These are phyloP conservation scores for Dysphania ambrosioides DNA, from an alignment of 148 eudicot species.

Conservation along the genomic window DNA sequence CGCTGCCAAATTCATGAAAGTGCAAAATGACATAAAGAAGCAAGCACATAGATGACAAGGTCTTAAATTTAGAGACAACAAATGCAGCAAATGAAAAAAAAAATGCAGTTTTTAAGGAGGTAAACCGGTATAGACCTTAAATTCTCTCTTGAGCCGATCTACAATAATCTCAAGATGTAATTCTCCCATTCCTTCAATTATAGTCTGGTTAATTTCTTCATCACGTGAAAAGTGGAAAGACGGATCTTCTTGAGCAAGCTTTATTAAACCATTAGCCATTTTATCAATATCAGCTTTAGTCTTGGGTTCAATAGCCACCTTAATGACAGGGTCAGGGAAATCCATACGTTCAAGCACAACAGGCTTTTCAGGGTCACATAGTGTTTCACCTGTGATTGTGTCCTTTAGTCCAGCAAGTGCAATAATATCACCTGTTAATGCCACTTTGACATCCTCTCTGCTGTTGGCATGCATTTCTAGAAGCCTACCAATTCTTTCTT, in stretches of 20 bases:
- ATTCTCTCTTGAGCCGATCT: slow-evolving; percentile 94
- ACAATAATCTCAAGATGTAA: slow-evolving; percentile 97
- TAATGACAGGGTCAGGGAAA: slow-evolving; percentile 98
- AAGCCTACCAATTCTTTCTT: slow-evolving; percentile 93
- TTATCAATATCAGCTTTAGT: slow-evolving; percentile 95
- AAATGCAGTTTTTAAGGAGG: slow-evolving; percentile 13
- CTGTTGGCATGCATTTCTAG: slow-evolving; percentile 99
- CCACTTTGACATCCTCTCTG: slow-evolving; percentile 85
- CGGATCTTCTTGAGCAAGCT: slow-evolving; percentile 99
- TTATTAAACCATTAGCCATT: slow-evolving; percentile 76
- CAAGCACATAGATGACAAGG: neutral
- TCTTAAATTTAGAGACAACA: neutral
- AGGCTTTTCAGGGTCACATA: slow-evolving; percentile 73
- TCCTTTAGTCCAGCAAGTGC: slow-evolving; percentile 97
- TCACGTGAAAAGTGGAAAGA: slow-evolving; percentile 98
- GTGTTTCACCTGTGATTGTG: slow-evolving; percentile 94
- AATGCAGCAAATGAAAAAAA: neutral
- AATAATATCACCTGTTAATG: slow-evolving; percentile 85
- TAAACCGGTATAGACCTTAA: slow-evolving; percentile 48
- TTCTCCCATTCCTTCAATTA: slow-evolving; percentile 99
- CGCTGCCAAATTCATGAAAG: neutral
- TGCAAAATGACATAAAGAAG: neutral
- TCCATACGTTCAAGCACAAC: slow-evolving; percentile 94
- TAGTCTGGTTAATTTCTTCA: slow-evolving; percentile 91
- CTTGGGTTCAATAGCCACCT: slow-evolving; percentile 98